Evolutionary conservation across 108 stramenopile species (phyloP).

Genomic region (Skeletonema costatum): DNA sequence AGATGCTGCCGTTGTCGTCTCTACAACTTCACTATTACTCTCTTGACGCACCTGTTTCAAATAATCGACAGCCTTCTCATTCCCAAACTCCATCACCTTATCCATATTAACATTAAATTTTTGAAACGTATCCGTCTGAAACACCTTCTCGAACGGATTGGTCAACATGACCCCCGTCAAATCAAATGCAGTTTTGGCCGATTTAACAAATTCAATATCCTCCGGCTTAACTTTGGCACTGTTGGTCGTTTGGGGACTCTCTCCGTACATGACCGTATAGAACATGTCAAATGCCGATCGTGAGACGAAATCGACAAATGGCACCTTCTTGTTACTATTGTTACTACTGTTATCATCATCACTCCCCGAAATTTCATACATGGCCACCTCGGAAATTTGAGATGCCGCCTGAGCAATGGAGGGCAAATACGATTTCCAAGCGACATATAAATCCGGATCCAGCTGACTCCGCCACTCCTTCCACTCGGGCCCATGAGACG

Average conservation of each 20-base stretch:
- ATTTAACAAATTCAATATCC: slow-evolving; percentile 32
- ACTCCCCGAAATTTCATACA: not conserved
- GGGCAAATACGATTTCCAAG: slow-evolving; percentile 26
- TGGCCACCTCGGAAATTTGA: slow-evolving; percentile 19
- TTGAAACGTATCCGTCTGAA: slow-evolving; percentile 16
- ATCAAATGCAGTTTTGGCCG: slow-evolving; percentile 27
- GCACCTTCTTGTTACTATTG: slow-evolving; percentile 1
- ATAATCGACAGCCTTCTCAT: slow-evolving; percentile 2
- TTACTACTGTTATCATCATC: not conserved
- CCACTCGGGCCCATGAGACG: slow-evolving; percentile 15
- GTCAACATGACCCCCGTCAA: slow-evolving; percentile 13
- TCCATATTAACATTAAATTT: slow-evolving; percentile 30
- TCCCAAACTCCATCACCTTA: slow-evolving; percentile 22
- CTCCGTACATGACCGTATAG: slow-evolving; percentile 20
- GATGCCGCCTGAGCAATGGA: slow-evolving; percentile 8
- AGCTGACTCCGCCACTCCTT: slow-evolving; percentile 21
- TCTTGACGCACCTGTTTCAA: slow-evolving; percentile 2
- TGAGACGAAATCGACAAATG: slow-evolving; percentile 24
- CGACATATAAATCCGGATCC: slow-evolving; percentile 14
- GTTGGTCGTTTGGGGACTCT: slow-evolving; percentile 29
- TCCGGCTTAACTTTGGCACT: not conserved
- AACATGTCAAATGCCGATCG: slow-evolving; percentile 40
- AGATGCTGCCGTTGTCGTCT: not conserved
- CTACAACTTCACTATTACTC: not conserved
- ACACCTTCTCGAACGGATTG: slow-evolving; percentile 26